phyloP scores from a whole-genome alignment of 805 yeast species.

The Yarrowia deformans region DNA sequence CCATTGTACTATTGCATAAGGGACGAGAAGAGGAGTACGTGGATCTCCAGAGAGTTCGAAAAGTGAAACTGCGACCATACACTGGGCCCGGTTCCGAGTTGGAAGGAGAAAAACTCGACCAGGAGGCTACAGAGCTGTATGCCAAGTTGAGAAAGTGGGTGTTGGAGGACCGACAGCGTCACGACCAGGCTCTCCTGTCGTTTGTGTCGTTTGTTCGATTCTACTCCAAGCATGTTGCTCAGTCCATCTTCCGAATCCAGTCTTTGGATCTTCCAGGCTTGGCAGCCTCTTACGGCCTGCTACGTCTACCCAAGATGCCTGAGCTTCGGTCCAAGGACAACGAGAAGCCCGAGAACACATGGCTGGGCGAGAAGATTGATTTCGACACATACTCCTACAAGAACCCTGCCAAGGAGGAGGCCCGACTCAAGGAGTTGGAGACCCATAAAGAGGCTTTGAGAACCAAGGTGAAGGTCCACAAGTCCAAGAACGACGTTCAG shows the following conservation, averaged over 20 bases:
- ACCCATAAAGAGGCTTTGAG: conserved; percentile 48
- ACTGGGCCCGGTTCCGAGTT: conserved; percentile 41
- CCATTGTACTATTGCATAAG: conserved; percentile 71
- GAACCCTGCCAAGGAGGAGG: conserved; percentile 68
- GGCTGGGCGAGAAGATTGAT: conserved; percentile 69
- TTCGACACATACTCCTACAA: conserved; percentile 71
- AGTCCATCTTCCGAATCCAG: conserved; percentile 81
- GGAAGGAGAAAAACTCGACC: conserved; percentile 41
- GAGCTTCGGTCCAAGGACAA: conserved; percentile 64
- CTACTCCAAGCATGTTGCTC: conserved; percentile 86
- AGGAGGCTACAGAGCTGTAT: conserved; percentile 42
- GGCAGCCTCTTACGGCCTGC: conserved; percentile 78
- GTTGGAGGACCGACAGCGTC: conserved; percentile 75
- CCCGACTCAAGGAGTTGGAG: conserved; percentile 65
- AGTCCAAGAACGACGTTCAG: conserved; percentile 51
- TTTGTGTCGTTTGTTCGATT: conserved; percentile 84
- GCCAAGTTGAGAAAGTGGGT: conserved; percentile 60
- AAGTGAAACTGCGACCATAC: conserved; percentile 60
- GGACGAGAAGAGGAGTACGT: conserved; percentile 85
- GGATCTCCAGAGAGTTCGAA: conserved; percentile 78
- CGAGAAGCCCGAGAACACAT: conserved; percentile 72
- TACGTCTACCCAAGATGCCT: conserved; percentile 94
- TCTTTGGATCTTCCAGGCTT: conserved; percentile 73
- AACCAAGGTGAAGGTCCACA: conserved; percentile 47
- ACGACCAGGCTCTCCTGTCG: conserved; percentile 79